These are phyloP conservation scores for Saksenaea oblongispora DNA, from an alignment of 371 early-diverging fungal species.

Conservation along the genomic window DNA sequence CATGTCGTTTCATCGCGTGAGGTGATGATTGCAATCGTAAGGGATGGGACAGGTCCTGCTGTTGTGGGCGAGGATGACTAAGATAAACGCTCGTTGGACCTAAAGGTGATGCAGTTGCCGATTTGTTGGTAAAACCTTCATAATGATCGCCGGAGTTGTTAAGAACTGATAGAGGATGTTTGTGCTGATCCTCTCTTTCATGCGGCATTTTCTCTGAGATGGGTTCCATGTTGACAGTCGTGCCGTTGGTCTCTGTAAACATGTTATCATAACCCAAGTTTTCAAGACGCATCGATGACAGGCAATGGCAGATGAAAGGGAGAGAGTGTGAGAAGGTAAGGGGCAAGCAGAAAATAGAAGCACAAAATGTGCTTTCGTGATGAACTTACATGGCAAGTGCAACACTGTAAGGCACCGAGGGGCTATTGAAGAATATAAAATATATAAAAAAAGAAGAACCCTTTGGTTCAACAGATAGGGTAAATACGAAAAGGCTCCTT, in stretches of 20 bases:
- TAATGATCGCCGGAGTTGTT: not conserved
- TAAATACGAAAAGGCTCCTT: not conserved
- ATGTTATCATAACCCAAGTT: slow-evolving; percentile 1
- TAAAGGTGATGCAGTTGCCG: slow-evolving; percentile 5
- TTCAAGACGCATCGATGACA: slow-evolving; percentile 4
- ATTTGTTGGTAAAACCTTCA: slow-evolving; percentile 2
- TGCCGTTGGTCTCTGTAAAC: slow-evolving; percentile 1
- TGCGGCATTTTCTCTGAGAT: slow-evolving; percentile 3
- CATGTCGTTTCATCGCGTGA: slow-evolving; percentile 16
- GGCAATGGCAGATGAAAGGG: slow-evolving; percentile 2
- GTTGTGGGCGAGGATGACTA: not conserved
- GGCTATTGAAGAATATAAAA: not conserved
- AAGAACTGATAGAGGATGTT: slow-evolving; percentile 1
- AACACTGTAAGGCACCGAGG: not conserved
- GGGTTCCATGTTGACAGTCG: slow-evolving; percentile 3
- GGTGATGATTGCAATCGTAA: slow-evolving; percentile 14
- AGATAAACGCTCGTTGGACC: not conserved
- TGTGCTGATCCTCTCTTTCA: slow-evolving; percentile 4
- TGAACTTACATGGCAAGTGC: not conserved
- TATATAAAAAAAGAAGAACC: not conserved
- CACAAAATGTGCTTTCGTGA: not conserved
- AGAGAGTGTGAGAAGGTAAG: not conserved
- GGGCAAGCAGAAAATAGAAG: slow-evolving; percentile 1
- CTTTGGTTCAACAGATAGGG: not conserved
- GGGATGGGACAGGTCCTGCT: slow-evolving; percentile 5